Evolutionary conservation across 2,329 filamentous ascomycete genomes (phyloP), one percentile per base, ranked within the genome.

Genomic region (Parafenestella ontariensis): DNA sequence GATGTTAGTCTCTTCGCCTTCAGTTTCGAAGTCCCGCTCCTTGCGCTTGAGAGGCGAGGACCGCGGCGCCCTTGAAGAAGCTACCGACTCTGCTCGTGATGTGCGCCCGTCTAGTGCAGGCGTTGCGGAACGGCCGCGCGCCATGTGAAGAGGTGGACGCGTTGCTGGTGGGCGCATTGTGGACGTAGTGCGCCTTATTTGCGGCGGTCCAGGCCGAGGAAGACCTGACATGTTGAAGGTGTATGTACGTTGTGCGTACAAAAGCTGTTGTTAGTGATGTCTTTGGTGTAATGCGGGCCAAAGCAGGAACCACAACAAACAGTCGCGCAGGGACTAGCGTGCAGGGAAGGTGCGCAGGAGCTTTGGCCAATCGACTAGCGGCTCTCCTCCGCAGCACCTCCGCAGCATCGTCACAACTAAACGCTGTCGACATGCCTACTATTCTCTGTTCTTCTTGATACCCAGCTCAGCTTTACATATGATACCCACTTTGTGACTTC

Each of bases 1-100:
- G 77, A 99, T 99, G 74, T 97, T 99, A 7, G 94, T 98, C 76
- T 96, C 92, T 66, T 93, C 88, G 46, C 85, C 69, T 51, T 90
- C 87, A 5, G 84, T 76, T 40, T 94, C 93, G 70, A 89, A 94
- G 33, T 96, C 91, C 69, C 91, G 86, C 66, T 95, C 91, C 76
- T 96, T 96, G 69, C 93, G 88, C 81, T 97, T 96, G 40, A 82
- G 83, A 24, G 84, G 77, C 28, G 80, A 79, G 5, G 81, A 79
- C n/a, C 65, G 59, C 18, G 64, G 61, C 40, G 56, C 67, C 49
- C 81, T 77, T 46, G 76, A 73, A 17, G 89, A 89, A 47, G 84
- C 82, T 20, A 91, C 72, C 7, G 90, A 91, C 41, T 87, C 86
- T 55, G 89, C 85, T 5, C 92, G 91, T 5, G 93, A 94, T 11